These are phyloP conservation scores for Jacaranda mimosifolia DNA, from an alignment of 257 asterid species.

Conservation along the genomic window DNA sequence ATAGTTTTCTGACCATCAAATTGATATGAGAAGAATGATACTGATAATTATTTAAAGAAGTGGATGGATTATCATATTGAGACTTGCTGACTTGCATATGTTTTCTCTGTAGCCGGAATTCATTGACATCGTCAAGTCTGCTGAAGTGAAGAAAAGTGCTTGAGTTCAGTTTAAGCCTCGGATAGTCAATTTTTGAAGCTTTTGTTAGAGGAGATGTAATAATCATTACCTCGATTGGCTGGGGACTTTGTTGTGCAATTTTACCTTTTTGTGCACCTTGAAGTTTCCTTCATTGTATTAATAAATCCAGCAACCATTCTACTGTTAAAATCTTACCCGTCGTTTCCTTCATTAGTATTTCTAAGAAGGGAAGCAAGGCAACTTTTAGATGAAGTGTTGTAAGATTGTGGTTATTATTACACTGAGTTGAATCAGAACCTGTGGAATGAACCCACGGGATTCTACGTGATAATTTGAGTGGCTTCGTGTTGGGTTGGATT, in stretches of 20 bases:
- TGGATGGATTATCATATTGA: background rate
- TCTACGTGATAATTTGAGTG: too few relatives aligned
- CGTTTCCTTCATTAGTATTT: background rate
- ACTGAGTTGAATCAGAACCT: too few relatives aligned
- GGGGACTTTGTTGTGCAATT: constrained; percentile 36
- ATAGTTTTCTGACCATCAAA: background rate
- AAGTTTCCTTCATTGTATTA: constrained; percentile 37
- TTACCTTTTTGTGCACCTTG: constrained; percentile 39
- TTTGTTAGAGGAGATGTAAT: constrained; percentile 45
- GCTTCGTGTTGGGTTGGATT: too few relatives aligned
- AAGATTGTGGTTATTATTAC: background rate
- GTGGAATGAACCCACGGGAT: too few relatives aligned
- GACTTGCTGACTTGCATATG: constrained; percentile 1
- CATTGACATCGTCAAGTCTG: constrained; percentile 88
- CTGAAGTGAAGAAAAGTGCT: constrained; percentile 79
- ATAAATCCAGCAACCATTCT: constrained; percentile 40
- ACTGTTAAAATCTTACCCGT: background rate
- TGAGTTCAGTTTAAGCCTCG: constrained; percentile 38
- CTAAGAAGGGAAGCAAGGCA: too few relatives aligned
- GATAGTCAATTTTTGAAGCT: constrained; percentile 44
- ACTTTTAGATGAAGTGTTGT: background rate
- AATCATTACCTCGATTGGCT: constrained; percentile 28
- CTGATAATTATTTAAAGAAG: background rate
- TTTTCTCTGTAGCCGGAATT: constrained; percentile 69
- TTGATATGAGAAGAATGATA: background rate